Base-by-base conservation (phyloP, 2,329 filamentous ascomycete species). In the Pseudocercospora fuligena region DNA sequence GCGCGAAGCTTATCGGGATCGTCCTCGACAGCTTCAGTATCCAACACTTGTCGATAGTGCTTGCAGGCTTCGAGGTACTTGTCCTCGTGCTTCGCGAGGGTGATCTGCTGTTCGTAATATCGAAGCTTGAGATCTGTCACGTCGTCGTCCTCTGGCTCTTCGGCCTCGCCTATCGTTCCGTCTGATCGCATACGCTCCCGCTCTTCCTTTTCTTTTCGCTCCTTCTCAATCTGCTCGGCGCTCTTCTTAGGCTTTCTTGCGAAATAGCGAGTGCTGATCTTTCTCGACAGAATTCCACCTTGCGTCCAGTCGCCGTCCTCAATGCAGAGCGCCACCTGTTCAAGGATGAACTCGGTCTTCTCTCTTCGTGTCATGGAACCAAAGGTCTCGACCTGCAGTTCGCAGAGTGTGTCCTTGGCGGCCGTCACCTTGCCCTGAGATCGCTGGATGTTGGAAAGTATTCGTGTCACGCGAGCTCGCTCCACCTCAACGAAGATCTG, bases 21-120 rank as follows among this genome's bases (percentile, higher is more conserved):
- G 73, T 96, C 89, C 81, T 98, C 93, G 4, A 99, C 93, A 2
- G 94, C 92, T 79, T 97, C 93, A 0, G 96, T 99, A 78, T 99
- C 94, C 68, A 99, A 83, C 4, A 99, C 94, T 79, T 98, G 94
- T 78, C 95, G 88, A 84, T 98, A 99, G 82, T 99, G 89, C 83
- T 99, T 99, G 89, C 95, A 99, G 36, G 90, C 94, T 70, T 98
- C 94, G 36, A 99, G 88, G 77, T 99, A 99, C 81, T 97, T 97
- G 83, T 93, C 89, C 71, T 99, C 95, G 75, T 99, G 94, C 86
- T 97, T 98, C 64, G 95, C 92, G 61, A 99, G 85, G 56, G 89
- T 91, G 76, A 99, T 97, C 82, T 99, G 95, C 80, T 98, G 95
- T 82, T 97, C 94, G 82, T 97, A 99, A 83, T 93, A 99, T 71